Percentiles rank a stretch among this genome's conserved stretches.
Conservation (phyloP, 75 land plant species). For the Azolla pinnata region DNA sequence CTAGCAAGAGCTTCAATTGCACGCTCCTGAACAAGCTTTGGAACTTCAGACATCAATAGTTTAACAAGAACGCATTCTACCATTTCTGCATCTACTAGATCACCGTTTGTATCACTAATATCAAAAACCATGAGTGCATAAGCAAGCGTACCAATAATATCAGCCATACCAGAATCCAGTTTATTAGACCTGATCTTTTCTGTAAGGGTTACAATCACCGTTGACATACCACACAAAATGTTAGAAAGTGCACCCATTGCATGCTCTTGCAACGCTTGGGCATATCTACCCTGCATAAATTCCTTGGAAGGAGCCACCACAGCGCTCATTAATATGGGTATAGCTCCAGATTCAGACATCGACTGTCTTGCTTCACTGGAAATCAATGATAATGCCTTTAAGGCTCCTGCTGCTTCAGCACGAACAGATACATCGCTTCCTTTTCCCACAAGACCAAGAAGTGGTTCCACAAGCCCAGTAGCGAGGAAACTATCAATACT, state of each 20-base stretch:
- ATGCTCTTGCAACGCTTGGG: conserved; percentile 58
- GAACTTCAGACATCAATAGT: conserved; percentile 41
- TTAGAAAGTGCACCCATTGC: conserved; percentile 71
- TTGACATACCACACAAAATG: conserved; percentile 70
- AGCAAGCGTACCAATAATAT: conserved; percentile 75
- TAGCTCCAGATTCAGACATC: conserved; percentile 51
- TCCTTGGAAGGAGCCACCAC: conserved; percentile 86
- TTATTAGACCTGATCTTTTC: conserved; percentile 39
- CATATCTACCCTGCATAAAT: conserved; percentile 67
- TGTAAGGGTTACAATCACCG: conserved; percentile 55
- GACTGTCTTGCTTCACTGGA: conserved; percentile 45
- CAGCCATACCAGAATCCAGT: conserved; percentile 55
- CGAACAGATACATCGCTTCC: conserved; percentile 69
- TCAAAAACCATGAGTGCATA: conserved; percentile 71
- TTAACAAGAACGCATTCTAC: conserved; percentile 57
- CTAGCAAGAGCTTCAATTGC: conserved; percentile 81
- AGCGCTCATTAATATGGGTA: conserved; percentile 57
- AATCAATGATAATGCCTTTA: conserved; percentile 48
- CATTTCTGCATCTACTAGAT: conserved; percentile 31
- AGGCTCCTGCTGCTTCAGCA: conserved; percentile 82
- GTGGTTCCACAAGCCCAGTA: conserved; percentile 44
- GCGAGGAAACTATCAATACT: conserved; percentile 51
- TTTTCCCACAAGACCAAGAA: conserved; percentile 52
- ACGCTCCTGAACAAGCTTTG: conserved; percentile 63
- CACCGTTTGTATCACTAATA: conserved; percentile 23